These are phyloP conservation scores for Quercus lobata DNA, from an alignment of 331 rosid species.

Conservation along the genomic window DNA sequence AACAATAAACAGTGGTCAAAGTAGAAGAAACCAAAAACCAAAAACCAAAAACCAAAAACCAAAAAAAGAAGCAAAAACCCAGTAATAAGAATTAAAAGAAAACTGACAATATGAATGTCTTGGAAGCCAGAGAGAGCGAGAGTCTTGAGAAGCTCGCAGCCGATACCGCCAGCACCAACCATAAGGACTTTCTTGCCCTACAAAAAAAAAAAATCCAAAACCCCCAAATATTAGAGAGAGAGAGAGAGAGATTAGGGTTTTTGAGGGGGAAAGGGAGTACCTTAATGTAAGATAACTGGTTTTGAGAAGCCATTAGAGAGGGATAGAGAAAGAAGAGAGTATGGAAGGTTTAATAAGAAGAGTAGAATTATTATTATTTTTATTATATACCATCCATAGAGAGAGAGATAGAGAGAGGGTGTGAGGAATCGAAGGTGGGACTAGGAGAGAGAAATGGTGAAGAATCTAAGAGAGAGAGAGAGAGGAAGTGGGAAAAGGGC, in stretches of 20 bases:
- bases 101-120: conserved; percentile 88
- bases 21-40: neutral
- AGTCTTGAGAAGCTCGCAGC: conserved; percentile 96
- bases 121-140: conserved; percentile 93
- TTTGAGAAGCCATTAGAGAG: conserved; percentile 64
- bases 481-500: conserved; percentile 3
- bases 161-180: conserved; percentile 99
- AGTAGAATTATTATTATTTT: neutral
- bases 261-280: conserved; percentile 29
- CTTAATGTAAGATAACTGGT: conserved; percentile 46
- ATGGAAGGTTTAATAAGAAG: conserved; percentile 1
- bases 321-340: conserved; percentile 2
- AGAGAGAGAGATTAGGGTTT: conserved; percentile 12
- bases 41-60: too few species aligned
- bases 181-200: conserved; percentile 92
- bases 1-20: neutral
- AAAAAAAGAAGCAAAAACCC: neutral
- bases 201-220: neutral
- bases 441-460: conserved; percentile 10
- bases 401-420: neutral
- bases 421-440: conserved; percentile 40
- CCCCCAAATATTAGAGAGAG: neutral
- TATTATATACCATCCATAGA: neutral
- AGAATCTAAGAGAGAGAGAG: neutral
- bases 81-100: neutral